A percentile compares a stretch with the other conserved stretches of the same genome.
phyloP scores from a whole-genome alignment of 768 basidiomycete species.

The Fistulinella prunicolor region DNA sequence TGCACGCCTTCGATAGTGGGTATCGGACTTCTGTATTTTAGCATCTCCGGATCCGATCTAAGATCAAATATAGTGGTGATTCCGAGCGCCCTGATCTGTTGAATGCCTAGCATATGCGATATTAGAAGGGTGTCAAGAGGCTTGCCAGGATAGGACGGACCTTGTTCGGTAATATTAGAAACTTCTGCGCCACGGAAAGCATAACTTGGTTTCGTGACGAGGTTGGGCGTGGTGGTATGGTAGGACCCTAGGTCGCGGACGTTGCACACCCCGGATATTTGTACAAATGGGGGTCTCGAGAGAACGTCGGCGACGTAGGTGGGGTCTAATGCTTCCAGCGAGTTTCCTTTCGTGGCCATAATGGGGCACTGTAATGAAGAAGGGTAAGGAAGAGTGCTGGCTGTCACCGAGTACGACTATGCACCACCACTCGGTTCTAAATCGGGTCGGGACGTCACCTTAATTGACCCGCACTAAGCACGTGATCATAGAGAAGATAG shows the following conservation, averaged over 20 bases:
- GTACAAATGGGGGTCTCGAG: slow-evolving; percentile 67
- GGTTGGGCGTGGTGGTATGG: slow-evolving; percentile 45
- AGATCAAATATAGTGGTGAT: slow-evolving; percentile 72
- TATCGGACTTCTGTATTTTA: slow-evolving; percentile 64
- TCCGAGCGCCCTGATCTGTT: slow-evolving; percentile 55
- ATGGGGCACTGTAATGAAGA: no score
- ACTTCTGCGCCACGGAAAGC: slow-evolving; percentile 72
- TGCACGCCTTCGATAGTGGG: slow-evolving; percentile 64
- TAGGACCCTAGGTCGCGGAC: slow-evolving; percentile 70
- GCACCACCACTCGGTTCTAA: no score
- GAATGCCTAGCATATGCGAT: slow-evolving; percentile 45
- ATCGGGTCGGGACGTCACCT: no score
- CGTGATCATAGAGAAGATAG: no score
- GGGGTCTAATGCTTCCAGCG: slow-evolving; percentile 66
- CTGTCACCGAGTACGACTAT: background rate
- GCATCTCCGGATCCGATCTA: slow-evolving; percentile 76
- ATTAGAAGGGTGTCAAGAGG: background rate
- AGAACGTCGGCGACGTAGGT: slow-evolving; percentile 59
- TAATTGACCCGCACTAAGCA: no score
- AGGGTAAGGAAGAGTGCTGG: no score
- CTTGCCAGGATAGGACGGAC: slow-evolving; percentile 20
- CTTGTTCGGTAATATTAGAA: slow-evolving; percentile 66
- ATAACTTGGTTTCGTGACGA: slow-evolving; percentile 54
- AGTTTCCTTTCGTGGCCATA: slow-evolving; percentile 23
- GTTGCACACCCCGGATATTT: slow-evolving; percentile 72